phyloP scores from a whole-genome alignment of 1,139 yeast genomes.

The Geotrichum carabidarum region DNA sequence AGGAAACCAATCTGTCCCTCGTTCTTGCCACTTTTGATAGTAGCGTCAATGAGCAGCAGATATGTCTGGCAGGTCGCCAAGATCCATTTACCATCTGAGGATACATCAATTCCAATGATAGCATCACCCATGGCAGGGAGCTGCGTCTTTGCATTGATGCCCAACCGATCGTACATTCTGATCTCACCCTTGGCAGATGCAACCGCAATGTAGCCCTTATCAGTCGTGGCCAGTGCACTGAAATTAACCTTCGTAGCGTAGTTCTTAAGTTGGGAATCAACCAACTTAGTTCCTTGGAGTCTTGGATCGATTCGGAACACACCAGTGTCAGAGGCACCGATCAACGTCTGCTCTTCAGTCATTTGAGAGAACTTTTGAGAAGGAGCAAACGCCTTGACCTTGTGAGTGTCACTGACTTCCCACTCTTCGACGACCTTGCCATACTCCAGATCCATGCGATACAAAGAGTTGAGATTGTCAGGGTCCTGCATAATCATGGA shows the following conservation, averaged over 20 bases:
- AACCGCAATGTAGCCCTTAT: slow-evolving; percentile 66
- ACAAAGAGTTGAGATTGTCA: slow-evolving; percentile 45
- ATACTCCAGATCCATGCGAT: slow-evolving; percentile 69
- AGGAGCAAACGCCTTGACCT: slow-evolving; percentile 60
- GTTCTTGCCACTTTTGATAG: slow-evolving; percentile 57
- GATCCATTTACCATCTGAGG: slow-evolving; percentile 78
- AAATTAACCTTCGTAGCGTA: slow-evolving; percentile 55
- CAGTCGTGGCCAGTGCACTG: slow-evolving; percentile 65
- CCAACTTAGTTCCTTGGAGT: slow-evolving; percentile 51
- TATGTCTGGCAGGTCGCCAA: slow-evolving; percentile 73
- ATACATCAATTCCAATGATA: slow-evolving; percentile 59
- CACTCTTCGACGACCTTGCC: slow-evolving; percentile 84
- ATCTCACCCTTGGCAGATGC: slow-evolving; percentile 74
- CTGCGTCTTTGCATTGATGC: slow-evolving; percentile 67
- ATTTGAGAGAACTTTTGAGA: slow-evolving; percentile 65
- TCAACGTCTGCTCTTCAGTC: slow-evolving; percentile 65
- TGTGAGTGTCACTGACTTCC: slow-evolving; percentile 44
- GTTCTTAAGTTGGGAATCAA: slow-evolving; percentile 50
- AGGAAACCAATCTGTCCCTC: slow-evolving; percentile 61
- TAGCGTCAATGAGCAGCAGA: slow-evolving; percentile 61
- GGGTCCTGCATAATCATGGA: slow-evolving; percentile 60
- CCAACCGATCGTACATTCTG: slow-evolving; percentile 64
- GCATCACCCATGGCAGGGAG: slow-evolving; percentile 80
- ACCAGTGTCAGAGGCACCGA: slow-evolving; percentile 63
- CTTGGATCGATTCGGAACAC: slow-evolving; percentile 78